Percentiles rank a stretch among this genome's conserved stretches.
Conservation (phyloP, 208 protist species). For the Kentomonas sorsogonicus region DNA sequence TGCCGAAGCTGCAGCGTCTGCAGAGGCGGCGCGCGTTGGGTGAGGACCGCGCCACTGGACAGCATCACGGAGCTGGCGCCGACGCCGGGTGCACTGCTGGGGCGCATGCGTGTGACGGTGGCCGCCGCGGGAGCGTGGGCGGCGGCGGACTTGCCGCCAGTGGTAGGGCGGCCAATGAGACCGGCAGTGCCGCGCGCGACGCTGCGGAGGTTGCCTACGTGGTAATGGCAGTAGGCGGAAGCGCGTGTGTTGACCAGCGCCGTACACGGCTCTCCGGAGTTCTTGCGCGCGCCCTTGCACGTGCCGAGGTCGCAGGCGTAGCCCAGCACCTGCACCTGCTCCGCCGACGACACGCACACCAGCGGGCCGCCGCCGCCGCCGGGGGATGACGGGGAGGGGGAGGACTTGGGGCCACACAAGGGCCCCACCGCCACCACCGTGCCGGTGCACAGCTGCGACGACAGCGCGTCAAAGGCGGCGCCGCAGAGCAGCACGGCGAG, state of each 20-base stretch:
- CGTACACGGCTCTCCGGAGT: conserved; percentile 48
- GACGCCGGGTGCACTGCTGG: neutral
- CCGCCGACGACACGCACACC: conserved; percentile 25
- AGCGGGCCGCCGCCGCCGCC: conserved; percentile 9
- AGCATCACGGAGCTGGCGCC: neutral
- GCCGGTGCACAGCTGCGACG: conserved; percentile 38
- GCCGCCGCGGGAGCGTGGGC: no score
- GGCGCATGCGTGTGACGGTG: neutral
- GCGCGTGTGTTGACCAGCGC: conserved; percentile 40
- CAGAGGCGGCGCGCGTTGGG: conserved; percentile 4
- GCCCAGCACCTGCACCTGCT: conserved; percentile 53
- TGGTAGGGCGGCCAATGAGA: neutral
- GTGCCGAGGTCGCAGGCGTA: conserved; percentile 57
- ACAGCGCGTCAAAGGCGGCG: conserved; percentile 52
- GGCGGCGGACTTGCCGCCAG: neutral
- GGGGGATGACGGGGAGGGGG: neutral
- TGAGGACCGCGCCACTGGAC: conserved; percentile 7
- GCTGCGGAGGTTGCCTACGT: conserved; percentile 38
- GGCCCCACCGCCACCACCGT: conserved; percentile 54
- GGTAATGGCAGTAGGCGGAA: conserved; percentile 44
- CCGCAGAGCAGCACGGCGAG: conserved; percentile 56
- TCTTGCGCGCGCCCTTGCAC: conserved; percentile 39
- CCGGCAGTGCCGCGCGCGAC: conserved; percentile 21
- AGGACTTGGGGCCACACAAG: neutral
- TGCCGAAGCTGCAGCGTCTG: neutral